Conservation (phyloP, 2,329 filamentous ascomycete genomes). For the Aspergillus oerlinghausenensis region DNA sequence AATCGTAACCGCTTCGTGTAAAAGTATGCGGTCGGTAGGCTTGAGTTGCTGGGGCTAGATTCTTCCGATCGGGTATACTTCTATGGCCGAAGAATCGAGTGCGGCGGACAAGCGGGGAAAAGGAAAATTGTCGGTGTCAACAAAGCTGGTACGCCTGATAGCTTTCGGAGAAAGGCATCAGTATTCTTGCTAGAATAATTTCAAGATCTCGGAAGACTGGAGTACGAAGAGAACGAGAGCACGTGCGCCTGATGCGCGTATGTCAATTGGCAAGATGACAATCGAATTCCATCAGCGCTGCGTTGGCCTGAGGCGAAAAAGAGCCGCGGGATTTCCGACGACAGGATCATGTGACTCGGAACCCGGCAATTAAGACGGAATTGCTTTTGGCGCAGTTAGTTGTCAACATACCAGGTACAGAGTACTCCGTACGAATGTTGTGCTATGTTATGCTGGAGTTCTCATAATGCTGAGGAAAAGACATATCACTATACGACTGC, state of each 20-base stretch:
- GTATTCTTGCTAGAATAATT: neutral
- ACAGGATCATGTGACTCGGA: conserved; percentile 20
- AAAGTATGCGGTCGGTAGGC: neutral
- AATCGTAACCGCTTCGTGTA: neutral
- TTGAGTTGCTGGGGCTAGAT: neutral
- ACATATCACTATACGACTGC: neutral
- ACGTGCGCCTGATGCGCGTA: neutral
- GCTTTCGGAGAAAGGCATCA: neutral
- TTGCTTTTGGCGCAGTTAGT: neutral
- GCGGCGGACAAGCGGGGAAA: neutral
- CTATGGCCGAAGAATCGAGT: neutral
- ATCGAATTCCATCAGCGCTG: neutral
- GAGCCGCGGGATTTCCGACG: conserved; percentile 10
- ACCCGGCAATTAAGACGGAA: conserved; percentile 4
- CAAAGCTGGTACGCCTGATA: neutral
- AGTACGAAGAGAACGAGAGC: neutral
- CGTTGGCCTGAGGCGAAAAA: conserved; percentile 16
- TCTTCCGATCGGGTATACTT: neutral
- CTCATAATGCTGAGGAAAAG: neutral
- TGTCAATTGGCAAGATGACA: neutral
- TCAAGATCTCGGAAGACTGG: neutral
- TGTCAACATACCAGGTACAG: neutral
- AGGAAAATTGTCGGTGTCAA: neutral
- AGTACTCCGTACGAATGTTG: neutral
- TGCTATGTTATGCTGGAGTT: neutral